Evolutionary conservation across 352 stramenopile species (phyloP).

Genomic region (Pythium periplocum): DNA sequence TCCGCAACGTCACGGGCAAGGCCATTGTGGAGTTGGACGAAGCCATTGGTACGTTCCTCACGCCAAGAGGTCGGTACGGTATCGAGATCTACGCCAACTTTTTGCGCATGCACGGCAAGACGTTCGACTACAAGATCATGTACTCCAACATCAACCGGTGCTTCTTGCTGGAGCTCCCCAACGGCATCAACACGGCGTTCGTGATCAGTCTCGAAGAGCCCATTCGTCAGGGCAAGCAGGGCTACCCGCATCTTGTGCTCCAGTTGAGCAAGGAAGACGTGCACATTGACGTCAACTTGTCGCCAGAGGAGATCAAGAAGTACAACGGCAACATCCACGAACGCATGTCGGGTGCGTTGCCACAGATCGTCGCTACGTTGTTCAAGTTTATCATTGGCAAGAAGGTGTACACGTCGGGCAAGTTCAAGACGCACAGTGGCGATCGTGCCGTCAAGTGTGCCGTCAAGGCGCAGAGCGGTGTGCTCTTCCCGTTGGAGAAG

Average conservation of each 20-base stretch:
- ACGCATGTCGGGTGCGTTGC: constrained; percentile 93
- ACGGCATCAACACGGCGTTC: constrained; percentile 96
- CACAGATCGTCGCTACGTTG: constrained; percentile 97
- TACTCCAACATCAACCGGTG: constrained; percentile 99
- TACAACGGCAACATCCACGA: constrained; percentile 97
- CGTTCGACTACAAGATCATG: constrained; percentile 99
- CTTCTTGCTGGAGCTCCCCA: constrained; percentile 96
- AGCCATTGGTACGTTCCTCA: constrained; percentile 97
- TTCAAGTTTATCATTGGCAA: constrained; percentile 97
- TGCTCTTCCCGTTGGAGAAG: constrained; percentile 97
- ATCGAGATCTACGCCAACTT: constrained; percentile 98
- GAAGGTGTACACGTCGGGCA: constrained; percentile 95
- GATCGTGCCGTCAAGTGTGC: constrained; percentile 88
- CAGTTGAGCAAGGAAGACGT: constrained; percentile 89
- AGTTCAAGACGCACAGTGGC: constrained; percentile 86
- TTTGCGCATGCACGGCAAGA: constrained; percentile 96
- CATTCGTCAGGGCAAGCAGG: constrained; percentile 98
- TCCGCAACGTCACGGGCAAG: constrained; percentile 92
- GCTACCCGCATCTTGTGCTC: constrained; percentile 98
- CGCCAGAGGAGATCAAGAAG: constrained; percentile 96
- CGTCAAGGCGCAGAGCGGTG: constrained; percentile 94
- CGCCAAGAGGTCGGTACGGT: constrained; percentile 95
- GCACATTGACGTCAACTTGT: constrained; percentile 92
- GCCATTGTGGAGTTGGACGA: constrained; percentile 97
- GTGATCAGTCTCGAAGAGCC: constrained; percentile 98